Conservation (phyloP, 305 asterid species). For the Galium porrigens region DNA sequence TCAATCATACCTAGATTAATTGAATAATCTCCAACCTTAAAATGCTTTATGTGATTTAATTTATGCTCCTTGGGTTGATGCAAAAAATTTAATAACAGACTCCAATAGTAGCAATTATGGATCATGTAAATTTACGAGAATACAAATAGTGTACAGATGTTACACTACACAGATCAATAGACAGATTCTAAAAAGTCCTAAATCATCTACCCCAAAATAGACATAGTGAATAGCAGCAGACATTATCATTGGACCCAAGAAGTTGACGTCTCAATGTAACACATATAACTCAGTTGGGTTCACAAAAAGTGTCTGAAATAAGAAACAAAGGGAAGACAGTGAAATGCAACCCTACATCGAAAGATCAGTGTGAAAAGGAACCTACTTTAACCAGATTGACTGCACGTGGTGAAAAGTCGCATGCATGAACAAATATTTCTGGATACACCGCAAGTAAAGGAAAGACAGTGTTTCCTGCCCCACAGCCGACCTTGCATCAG, state of each 20-base stretch:
- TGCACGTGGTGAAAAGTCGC: constrained; percentile 90
- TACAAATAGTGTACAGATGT: neutral
- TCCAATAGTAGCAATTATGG: neutral
- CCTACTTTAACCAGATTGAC: constrained; percentile 77
- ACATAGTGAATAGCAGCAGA: neutral
- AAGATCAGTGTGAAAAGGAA: constrained; percentile 10
- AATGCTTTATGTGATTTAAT: neutral
- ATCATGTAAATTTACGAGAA: neutral
- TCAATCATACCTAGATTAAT: neutral
- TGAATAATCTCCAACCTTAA: neutral
- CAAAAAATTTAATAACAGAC: neutral
- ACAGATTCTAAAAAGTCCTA: neutral
- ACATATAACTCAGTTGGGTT: neutral
- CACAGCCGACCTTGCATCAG: constrained; percentile 74
- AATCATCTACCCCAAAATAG: neutral
- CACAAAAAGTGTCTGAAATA: constrained; percentile 9
- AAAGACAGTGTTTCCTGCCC: constrained; percentile 83
- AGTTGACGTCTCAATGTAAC: neutral
- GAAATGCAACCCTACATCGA: constrained; percentile 5
- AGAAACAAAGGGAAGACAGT: constrained; percentile 4
- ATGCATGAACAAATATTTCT: constrained; percentile 58
- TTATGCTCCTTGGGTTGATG: neutral
- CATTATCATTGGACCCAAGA: neutral
- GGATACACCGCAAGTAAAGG: constrained; percentile 70
- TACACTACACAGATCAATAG: neutral